These are phyloP conservation scores for Aspergillus ustus DNA, from an alignment of 2,329 filamentous ascomycete species.

Conservation along the genomic window DNA sequence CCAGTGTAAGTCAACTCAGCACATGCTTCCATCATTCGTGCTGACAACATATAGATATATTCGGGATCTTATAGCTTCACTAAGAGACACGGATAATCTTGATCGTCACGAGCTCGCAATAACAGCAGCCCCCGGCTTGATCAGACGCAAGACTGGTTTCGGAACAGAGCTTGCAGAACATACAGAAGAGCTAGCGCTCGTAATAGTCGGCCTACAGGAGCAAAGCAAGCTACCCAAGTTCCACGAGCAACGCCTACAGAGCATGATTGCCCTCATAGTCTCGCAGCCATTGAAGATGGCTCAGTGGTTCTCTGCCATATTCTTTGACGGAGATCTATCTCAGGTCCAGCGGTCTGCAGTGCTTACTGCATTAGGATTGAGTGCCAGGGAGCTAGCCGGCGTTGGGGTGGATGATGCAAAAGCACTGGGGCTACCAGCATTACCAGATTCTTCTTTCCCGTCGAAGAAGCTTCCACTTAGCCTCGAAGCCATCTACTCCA, in stretches of 20 bases:
- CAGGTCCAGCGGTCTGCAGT: conserved; percentile 81
- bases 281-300: conserved; percentile 78
- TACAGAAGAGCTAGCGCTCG: conserved; percentile 75
- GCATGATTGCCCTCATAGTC: conserved; percentile 79
- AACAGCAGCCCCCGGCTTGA: conserved; percentile 74
- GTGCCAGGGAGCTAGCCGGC: conserved; percentile 83
- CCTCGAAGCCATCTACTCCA: conserved; percentile 72
- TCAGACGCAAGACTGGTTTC: conserved; percentile 85
- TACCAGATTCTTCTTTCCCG: conserved; percentile 65
- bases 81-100: conserved; percentile 81
- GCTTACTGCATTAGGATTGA: conserved; percentile 79
- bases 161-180: conserved; percentile 88
- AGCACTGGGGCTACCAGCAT: conserved; percentile 35
- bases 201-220: conserved; percentile 81
- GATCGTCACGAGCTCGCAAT: conserved; percentile 83
- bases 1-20: conserved; percentile 64
- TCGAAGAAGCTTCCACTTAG: conserved; percentile 77
- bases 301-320: conserved; percentile 80
- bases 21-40: not conserved
- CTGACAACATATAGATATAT: conserved; percentile 63
- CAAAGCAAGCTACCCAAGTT: conserved; percentile 83
- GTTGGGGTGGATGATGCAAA: conserved; percentile 62
- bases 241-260: conserved; percentile 73
- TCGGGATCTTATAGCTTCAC: conserved; percentile 76
- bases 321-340: conserved; percentile 92